Base-by-base conservation (phyloP, 1,284 basidiomycete genomes). In the Mycena citricolor region DNA sequence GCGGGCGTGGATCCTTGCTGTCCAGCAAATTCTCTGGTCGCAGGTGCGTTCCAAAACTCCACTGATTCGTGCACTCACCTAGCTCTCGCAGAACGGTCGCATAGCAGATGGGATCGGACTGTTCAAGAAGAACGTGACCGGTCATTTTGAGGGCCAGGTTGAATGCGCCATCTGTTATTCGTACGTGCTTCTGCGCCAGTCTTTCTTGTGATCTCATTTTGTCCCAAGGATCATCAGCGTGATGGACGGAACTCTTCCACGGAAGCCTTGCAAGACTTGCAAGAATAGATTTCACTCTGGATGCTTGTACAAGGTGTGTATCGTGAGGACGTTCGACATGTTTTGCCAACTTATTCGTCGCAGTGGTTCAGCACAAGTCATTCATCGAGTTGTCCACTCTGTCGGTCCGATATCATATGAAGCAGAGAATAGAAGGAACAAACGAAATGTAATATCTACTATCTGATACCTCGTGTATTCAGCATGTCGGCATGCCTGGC, bases 81-180 rank as follows among this genome's bases (percentile, higher is more conserved):
- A 11, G 13, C n/a, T 13, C 34, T 8, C 22, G 42, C 60, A 94
- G 87, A 94, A 95, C 60, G 94, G 94, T 4, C 80, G 87, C 32
- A 88, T 99, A 30, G 76, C 91, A 22, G 97, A 99, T 59, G 94
- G 90, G 0, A 65, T 99, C n/a, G 80, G 79, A 13, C 70, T 97
- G 47, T 99, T 97, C 77, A 97, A 95, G 70, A 90, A 89, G 69
- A 99, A 98, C 58, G 90, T 94, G 26, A 76, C 81, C 0, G 73
- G 90, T 24, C 91, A 97, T 64, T 97, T 97, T 59, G 90, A 94
- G 54, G 94, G 94, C 8, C 87, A 94, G 58, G 88, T 90, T 7
- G 91, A 94, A 58, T 94, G 97, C 65, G 85, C 94, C 2, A 97
- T 97, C 57, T 95, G 91, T 59, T 94, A 94, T 63, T 93, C 89